Percentiles rank a stretch among this genome's conserved stretches.
Conservation (phyloP, 2,329 filamentous ascomycete genomes). For the Ascochyta lentis region DNA sequence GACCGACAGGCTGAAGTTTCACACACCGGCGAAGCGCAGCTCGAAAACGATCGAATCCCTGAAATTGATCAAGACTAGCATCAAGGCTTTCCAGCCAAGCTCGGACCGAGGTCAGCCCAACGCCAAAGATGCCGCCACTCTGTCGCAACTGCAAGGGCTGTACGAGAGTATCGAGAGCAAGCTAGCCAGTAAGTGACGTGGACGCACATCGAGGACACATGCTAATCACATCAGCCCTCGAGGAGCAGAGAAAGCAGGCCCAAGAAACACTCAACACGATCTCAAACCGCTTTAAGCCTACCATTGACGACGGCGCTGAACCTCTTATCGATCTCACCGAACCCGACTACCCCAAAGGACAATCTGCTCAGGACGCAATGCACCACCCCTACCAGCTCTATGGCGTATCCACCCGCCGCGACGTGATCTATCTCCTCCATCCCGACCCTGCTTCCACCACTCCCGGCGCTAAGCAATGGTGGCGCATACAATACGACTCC, state of each 20-base stretch:
- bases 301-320: constrained; percentile 44
- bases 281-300: constrained; percentile 56
- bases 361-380: constrained; percentile 32
- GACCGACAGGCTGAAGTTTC: constrained; percentile 46
- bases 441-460: constrained; percentile 35
- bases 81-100: constrained; percentile 41
- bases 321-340: constrained; percentile 36
- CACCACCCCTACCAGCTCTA: constrained; percentile 60
- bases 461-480: constrained; percentile 40
- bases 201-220: too few relatives aligned
- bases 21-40: constrained; percentile 35
- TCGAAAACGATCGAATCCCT: constrained; percentile 44
- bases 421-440: constrained; percentile 63
- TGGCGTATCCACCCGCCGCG: constrained; percentile 64
- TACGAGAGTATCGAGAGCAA: constrained; percentile 44
- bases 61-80: constrained; percentile 49
- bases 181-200: constrained; percentile 33
- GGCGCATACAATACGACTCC: constrained; percentile 44
- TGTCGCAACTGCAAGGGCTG: constrained; percentile 38
- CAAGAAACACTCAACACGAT: constrained; percentile 52
- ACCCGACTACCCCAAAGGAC: constrained; percentile 24
- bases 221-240: constrained; percentile 48
- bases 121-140: constrained; percentile 26
- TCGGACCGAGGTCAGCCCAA: constrained; percentile 19
- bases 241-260: constrained; percentile 51